phyloP scores from a whole-genome alignment of 2,329 filamentous ascomycete species.

The Fusarium austroafricanum region DNA sequence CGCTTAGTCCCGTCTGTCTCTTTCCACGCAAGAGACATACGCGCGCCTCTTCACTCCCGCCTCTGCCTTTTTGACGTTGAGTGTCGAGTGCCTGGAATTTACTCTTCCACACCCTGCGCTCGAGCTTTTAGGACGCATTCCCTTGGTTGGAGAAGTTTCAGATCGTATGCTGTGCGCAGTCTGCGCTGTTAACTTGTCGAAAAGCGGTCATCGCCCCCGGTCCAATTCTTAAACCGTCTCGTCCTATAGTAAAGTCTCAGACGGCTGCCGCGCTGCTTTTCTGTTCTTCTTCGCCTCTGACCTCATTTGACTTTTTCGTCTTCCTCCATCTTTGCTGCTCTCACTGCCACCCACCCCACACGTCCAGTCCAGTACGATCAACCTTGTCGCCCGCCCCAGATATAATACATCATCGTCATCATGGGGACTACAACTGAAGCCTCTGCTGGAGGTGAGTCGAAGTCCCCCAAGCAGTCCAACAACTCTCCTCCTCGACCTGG shows the following conservation, averaged over 20 bases:
- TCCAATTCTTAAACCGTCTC: conserved; percentile 35
- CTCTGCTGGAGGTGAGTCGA: conserved; percentile 57
- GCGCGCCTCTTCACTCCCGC: conserved; percentile 25
- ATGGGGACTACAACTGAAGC: conserved; percentile 57
- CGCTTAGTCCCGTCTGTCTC: conserved; percentile 22
- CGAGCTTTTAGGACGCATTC: conserved; percentile 13
- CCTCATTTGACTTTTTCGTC: conserved; percentile 54
- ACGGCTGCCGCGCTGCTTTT: conserved; percentile 40
- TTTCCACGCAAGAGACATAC: conserved; percentile 13
- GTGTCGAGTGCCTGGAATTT: conserved; percentile 28
- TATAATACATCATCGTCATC: conserved; percentile 62
- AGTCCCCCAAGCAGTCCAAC: conserved; percentile 61
- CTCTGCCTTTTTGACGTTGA: conserved; percentile 22
- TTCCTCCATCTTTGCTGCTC: conserved; percentile 43
- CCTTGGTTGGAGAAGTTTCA: conserved; percentile 19
- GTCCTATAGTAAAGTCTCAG: conserved; percentile 41
- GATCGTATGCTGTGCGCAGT: conserved; percentile 31
- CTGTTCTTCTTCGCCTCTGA: conserved; percentile 51
- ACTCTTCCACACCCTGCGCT: conserved; percentile 11
- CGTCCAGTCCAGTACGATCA: conserved; percentile 42
- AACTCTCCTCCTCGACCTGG: conserved; percentile 58
- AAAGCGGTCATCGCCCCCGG: conserved; percentile 39
- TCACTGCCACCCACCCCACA: conserved; percentile 47
- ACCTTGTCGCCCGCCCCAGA: conserved; percentile 47
- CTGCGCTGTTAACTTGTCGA: conserved; percentile 36